Conservation (phyloP, 257 asterid genomes). For the Scutellaria barbata region DNA sequence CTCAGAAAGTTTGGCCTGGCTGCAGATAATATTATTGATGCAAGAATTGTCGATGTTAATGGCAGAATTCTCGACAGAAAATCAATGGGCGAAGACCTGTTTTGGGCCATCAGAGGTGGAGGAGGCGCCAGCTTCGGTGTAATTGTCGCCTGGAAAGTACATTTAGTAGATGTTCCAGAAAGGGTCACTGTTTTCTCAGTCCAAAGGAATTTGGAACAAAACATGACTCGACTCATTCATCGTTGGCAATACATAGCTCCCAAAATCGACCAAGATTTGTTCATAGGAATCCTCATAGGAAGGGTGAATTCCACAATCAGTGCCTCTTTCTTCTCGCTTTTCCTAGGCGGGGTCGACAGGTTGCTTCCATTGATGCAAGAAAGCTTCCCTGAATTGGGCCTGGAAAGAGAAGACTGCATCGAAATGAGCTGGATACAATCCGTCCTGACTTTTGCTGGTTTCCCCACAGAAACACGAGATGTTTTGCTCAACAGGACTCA, state of each 20-base stretch:
- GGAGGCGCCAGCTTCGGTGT: slow-evolving; percentile 41
- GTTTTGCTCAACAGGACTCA: slow-evolving; percentile 38
- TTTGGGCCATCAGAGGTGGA: slow-evolving; percentile 33
- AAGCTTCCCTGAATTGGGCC: slow-evolving; percentile 46
- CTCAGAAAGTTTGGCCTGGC: not conserved
- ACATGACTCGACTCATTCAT: slow-evolving; percentile 29
- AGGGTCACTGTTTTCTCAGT: slow-evolving; percentile 27
- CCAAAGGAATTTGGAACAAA: slow-evolving; percentile 19
- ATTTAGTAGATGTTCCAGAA: slow-evolving; percentile 36
- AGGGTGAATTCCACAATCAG: slow-evolving; percentile 30
- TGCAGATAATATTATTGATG: slow-evolving; percentile 14
- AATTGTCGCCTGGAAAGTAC: slow-evolving; percentile 32
- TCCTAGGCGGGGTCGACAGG: slow-evolving; percentile 44
- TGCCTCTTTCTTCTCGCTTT: slow-evolving; percentile 28
- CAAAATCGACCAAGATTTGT: slow-evolving; percentile 13
- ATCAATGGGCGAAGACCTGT: slow-evolving; percentile 17
- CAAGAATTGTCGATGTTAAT: slow-evolving; percentile 12
- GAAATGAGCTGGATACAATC: slow-evolving; percentile 51
- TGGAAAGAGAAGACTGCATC: slow-evolving; percentile 41
- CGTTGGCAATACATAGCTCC: slow-evolving; percentile 40
- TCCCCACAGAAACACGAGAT: slow-evolving; percentile 31
- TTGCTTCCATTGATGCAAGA: slow-evolving; percentile 34
- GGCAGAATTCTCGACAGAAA: slow-evolving; percentile 10
- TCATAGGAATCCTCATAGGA: slow-evolving; percentile 4
- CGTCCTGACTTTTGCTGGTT: slow-evolving; percentile 26